Percentiles rank a stretch among this genome's conserved stretches.
Conservation (phyloP, 306 rosid species). For the Potentilla sterilis region DNA sequence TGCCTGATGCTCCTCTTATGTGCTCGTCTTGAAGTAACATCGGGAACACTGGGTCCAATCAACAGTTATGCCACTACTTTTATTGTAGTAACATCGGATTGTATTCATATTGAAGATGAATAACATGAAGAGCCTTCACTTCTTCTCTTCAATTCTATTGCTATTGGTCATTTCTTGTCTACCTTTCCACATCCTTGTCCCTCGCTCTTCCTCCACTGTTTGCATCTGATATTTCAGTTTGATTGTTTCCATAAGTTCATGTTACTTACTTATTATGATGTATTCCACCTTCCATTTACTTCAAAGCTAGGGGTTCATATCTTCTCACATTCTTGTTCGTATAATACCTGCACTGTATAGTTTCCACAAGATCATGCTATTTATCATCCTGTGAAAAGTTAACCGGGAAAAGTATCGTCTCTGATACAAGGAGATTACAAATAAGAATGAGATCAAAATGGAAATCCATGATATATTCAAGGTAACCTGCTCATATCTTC, state of each 20-base stretch:
- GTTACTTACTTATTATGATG: no score
- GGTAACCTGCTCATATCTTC: neutral
- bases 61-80: neutral
- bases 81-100: neutral
- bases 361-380: neutral
- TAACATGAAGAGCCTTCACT: neutral
- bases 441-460: neutral
- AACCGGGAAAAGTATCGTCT: neutral
- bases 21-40: neutral
- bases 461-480: no score
- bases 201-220: neutral
- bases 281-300: no score
- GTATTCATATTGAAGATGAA: neutral
- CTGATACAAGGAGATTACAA: neutral
- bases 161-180: neutral
- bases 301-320: no score
- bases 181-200: neutral
- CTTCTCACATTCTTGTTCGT: no score
- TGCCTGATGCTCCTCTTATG: neutral
- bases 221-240: neutral
- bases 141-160: neutral
- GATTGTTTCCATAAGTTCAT: neutral
- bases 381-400: neutral
- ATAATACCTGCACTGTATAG: no score
- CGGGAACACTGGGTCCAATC: neutral